Conservation (phyloP, 2,329 filamentous ascomycete species). For the Tolypocladium tundrense region DNA sequence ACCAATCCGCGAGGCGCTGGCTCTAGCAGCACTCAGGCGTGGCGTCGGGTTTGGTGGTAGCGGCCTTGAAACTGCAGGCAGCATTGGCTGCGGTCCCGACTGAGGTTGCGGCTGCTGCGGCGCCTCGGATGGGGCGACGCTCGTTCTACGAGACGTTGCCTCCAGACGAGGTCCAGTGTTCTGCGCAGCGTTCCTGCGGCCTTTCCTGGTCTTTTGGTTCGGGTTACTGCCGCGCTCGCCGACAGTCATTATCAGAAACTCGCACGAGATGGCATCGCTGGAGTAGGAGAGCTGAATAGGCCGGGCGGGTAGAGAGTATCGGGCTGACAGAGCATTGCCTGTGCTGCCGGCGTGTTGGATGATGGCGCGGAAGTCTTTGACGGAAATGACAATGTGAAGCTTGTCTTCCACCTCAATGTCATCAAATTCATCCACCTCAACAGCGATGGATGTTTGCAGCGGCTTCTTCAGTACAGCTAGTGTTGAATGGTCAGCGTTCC, state of each 20-base stretch:
- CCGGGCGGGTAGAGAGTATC: conserved; percentile 60
- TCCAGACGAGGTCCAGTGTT: conserved; percentile 32
- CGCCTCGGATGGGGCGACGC: conserved; percentile 25
- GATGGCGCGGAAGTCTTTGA: conserved; percentile 75
- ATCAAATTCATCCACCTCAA: conserved; percentile 68
- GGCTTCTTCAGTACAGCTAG: conserved; percentile 71
- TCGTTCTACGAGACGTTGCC: conserved; percentile 34
- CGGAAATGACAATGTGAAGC: conserved; percentile 69
- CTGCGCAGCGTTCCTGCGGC: conserved; percentile 26
- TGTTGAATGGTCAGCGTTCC: conserved; percentile 16
- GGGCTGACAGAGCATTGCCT: conserved; percentile 54
- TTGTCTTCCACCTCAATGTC: conserved; percentile 64
- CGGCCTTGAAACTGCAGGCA: conserved; percentile 14
- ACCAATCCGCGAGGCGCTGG: conserved; percentile 23
- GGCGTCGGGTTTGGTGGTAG: conserved; percentile 20
- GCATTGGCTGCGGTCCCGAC: conserved; percentile 6
- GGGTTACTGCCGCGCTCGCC: conserved; percentile 50
- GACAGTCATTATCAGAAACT: conserved; percentile 76
- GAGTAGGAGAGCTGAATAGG: conserved; percentile 66
- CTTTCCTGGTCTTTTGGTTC: conserved; percentile 36
- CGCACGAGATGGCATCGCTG: conserved; percentile 57
- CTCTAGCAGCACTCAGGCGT: conserved; percentile 21
- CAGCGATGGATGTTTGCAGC: conserved; percentile 66
- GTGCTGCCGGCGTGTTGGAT: conserved; percentile 64
- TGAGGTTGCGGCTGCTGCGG: conserved; percentile 11